Base-by-base conservation (phyloP, 148 eudicot species). In the Diospyros lotus region DNA sequence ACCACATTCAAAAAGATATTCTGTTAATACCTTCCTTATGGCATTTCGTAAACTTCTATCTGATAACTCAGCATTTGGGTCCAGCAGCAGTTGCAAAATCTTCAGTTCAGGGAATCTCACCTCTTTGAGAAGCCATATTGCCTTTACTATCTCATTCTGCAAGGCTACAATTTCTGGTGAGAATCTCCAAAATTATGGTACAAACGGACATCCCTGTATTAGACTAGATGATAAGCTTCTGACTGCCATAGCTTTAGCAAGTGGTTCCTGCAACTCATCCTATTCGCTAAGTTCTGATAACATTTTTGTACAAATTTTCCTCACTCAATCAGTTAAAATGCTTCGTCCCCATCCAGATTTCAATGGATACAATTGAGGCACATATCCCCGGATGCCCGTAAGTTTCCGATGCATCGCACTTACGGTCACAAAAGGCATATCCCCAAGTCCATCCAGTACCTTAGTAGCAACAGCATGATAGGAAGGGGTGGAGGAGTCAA, bases 1-100 rank as follows among this genome's bases (percentile, higher is more conserved):
- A 81, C 82, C 75, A 78, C 97, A 91, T 79, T 92, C 97, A 43
- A 82, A 89, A 54, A 91, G 95, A 80, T 75, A 90, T 68, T 94
- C 97, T 2, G 75, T 81, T 82, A 94, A 79, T 56, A 94, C 51
- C 65, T 79, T 85, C 81, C 78, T 86, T 43, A 86, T 72, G 6
- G 81, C 79, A 45, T 54, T 15, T 51, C 84, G 84, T 52, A 82
- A 77, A 70, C 80, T 75, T 62, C 74, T 79, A 28, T 42, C 74
- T 3, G 77, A 66, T 15, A 86, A 75, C 64, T 82, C 46, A 65
- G 71, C 70, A 56, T 73, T 63, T 45, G 93, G 89, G 76, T 82
- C 93, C 65, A 88, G 71, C 71, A 87, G 54, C 58, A 50, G 56
- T 69, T 79, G 88, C 82, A 91, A 64, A 8, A 72, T 76, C 71